Conservation (phyloP, 371 early-diverging fungal species). For the Neoconidiobolus thromboides region DNA sequence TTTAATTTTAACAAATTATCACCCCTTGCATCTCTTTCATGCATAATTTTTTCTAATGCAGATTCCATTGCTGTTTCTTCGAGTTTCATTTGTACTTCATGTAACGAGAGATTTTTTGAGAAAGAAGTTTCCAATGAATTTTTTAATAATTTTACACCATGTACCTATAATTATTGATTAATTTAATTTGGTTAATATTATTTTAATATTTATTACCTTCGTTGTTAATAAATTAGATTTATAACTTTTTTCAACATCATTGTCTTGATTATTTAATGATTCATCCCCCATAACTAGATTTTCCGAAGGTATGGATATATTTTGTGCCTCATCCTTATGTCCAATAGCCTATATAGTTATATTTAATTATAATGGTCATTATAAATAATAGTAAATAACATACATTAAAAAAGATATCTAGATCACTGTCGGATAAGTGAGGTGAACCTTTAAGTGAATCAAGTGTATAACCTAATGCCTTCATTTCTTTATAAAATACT, state of each 20-base stretch:
- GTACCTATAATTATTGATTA: conserved; percentile 7
- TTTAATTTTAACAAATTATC: conserved; percentile 31
- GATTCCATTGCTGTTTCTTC: conserved; percentile 69
- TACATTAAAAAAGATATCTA: conserved; percentile 22
- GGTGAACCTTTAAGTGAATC: conserved; percentile 19
- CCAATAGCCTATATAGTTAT: not conserved
- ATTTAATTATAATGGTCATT: no score
- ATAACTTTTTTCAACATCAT: not conserved
- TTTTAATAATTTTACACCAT: conserved; percentile 61
- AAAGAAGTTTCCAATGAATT: conserved; percentile 40
- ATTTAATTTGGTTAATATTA: not conserved
- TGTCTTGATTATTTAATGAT: conserved; percentile 1
- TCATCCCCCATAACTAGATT: not conserved
- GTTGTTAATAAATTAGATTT: not conserved
- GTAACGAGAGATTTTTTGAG: conserved; percentile 28
- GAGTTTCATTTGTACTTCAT: conserved; percentile 59
- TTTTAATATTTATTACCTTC: not conserved
- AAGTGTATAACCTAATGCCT: conserved; percentile 18
- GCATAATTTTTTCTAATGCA: conserved; percentile 49
- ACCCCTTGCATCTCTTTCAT: conserved; percentile 29
- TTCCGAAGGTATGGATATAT: not conserved
- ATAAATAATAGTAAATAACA: conserved; percentile 1
- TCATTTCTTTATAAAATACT: conserved; percentile 45
- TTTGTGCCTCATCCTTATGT: not conserved
- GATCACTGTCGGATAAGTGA: conserved; percentile 22